These are phyloP conservation scores for Cladosporium sphaerospermum DNA, from an alignment of 2,329 filamentous ascomycete species.

Conservation along the genomic window DNA sequence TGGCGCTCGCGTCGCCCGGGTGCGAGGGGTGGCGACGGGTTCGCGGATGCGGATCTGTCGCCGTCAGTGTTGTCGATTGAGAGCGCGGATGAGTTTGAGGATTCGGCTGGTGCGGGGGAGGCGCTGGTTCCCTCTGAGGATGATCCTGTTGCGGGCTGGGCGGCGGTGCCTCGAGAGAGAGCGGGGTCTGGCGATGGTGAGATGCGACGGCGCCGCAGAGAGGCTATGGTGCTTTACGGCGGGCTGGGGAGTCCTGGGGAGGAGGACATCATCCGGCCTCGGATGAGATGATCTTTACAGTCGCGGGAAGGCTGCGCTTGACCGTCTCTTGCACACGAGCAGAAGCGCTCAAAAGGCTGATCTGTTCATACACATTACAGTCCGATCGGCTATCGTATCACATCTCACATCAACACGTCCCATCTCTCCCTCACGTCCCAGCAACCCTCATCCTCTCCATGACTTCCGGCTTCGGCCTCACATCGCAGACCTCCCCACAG, in stretches of 20 bases:
- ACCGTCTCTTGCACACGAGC: too few species aligned
- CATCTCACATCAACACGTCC: not conserved
- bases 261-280: not conserved
- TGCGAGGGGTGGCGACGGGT: not conserved
- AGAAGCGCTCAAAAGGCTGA: too few species aligned
- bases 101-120: not conserved
- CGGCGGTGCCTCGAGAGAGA: constrained; percentile 18
- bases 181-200: constrained; percentile 36
- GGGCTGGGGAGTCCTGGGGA: not conserved
- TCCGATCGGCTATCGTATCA: not conserved
- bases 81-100: not conserved
- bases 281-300: not conserved
- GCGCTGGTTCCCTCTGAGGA: constrained; percentile 25
- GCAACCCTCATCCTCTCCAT: constrained; percentile 31
- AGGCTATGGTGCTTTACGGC: constrained; percentile 66
- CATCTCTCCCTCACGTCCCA: not conserved
- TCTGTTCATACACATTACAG: too few species aligned
- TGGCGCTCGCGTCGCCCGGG: not conserved
- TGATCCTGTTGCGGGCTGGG: constrained; percentile 15
- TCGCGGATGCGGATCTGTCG: not conserved
- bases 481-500: constrained; percentile 72
- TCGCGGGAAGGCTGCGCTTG: not conserved
- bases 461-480: constrained; percentile 48
- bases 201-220: constrained; percentile 63
- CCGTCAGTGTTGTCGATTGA: not conserved